phyloP scores from a whole-genome alignment of 2,329 filamentous ascomycete species.

The Arthrobotrys sinensis region DNA sequence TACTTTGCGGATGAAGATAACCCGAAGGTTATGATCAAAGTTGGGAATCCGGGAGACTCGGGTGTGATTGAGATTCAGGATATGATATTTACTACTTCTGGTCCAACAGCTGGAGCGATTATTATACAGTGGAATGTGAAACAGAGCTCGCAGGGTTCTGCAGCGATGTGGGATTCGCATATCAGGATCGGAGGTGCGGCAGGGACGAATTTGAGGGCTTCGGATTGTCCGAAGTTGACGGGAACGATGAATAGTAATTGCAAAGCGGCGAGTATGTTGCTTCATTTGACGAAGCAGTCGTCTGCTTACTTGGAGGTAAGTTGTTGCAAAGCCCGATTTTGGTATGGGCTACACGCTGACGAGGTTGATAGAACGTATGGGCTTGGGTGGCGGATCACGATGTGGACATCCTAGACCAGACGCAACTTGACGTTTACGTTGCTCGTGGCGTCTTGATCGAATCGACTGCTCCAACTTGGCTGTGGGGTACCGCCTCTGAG shows the following conservation, averaged over 20 bases:
- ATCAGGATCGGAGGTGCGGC: slow-evolving; percentile 88
- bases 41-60: slow-evolving; percentile 76
- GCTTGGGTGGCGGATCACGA: slow-evolving; percentile 89
- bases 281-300: slow-evolving; percentile 76
- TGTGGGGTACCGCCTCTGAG: slow-evolving; percentile 77
- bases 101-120: slow-evolving; percentile 77
- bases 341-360: neutral
- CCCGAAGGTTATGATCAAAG: slow-evolving; percentile 73
- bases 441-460: slow-evolving; percentile 72
- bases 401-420: slow-evolving; percentile 68
- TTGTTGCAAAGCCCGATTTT: too few relatives aligned
- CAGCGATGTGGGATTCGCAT: slow-evolving; percentile 89
- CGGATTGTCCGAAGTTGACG: slow-evolving; percentile 81
- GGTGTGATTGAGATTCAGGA: slow-evolving; percentile 81
- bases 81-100: slow-evolving; percentile 79
- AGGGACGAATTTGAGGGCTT: slow-evolving; percentile 84
- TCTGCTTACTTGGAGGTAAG: slow-evolving; percentile 88
- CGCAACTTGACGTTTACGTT: slow-evolving; percentile 75
- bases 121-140: slow-evolving; percentile 82
- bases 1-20: slow-evolving; percentile 58
- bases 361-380: slow-evolving; percentile 71
- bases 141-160: slow-evolving; percentile 67
- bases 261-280: slow-evolving; percentile 79
- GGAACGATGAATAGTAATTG: slow-evolving; percentile 78
- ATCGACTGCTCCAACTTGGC: slow-evolving; percentile 71